These are phyloP conservation scores for Aspergillus sp. DNA, from an alignment of 2,329 filamentous ascomycete genomes.

Conservation along the genomic window DNA sequence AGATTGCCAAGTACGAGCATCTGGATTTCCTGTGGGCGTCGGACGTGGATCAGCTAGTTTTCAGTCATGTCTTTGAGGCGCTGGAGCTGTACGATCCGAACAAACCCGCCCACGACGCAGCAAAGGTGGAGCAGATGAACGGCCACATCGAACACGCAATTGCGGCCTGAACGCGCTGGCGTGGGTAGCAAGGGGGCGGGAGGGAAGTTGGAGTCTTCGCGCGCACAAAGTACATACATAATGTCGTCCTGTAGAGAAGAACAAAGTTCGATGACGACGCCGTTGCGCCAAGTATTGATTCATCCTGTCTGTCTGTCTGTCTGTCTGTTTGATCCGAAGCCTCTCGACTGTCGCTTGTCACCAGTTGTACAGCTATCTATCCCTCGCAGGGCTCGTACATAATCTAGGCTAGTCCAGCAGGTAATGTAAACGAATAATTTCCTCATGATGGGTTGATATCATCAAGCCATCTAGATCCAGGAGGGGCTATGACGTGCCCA, in stretches of 20 bases:
- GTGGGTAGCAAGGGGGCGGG: neutral
- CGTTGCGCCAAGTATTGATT: neutral
- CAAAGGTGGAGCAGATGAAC: slow-evolving; percentile 8
- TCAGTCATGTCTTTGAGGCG: slow-evolving; percentile 87
- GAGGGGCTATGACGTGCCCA: neutral
- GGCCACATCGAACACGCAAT: slow-evolving; percentile 7
- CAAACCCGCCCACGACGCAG: neutral
- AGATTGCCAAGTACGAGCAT: slow-evolving; percentile 92
- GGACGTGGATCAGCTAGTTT: slow-evolving; percentile 80
- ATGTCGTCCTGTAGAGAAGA: neutral
- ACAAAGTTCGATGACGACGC: neutral
- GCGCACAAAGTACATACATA: too few relatives aligned
- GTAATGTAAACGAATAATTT: neutral
- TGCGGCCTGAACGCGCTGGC: neutral
- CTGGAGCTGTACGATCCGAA: slow-evolving; percentile 61
- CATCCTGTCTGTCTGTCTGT: neutral
- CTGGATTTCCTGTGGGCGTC: slow-evolving; percentile 93
- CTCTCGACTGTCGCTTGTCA: neutral
- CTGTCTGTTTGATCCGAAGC: neutral
- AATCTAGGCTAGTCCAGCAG: neutral
- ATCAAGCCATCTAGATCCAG: too few relatives aligned
- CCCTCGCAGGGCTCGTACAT: neutral
- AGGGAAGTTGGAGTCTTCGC: too few relatives aligned
- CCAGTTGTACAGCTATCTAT: neutral
- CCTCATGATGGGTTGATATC: neutral